Conservation (phyloP, 1,284 basidiomycete species). For the Heterobasidion annosum region DNA sequence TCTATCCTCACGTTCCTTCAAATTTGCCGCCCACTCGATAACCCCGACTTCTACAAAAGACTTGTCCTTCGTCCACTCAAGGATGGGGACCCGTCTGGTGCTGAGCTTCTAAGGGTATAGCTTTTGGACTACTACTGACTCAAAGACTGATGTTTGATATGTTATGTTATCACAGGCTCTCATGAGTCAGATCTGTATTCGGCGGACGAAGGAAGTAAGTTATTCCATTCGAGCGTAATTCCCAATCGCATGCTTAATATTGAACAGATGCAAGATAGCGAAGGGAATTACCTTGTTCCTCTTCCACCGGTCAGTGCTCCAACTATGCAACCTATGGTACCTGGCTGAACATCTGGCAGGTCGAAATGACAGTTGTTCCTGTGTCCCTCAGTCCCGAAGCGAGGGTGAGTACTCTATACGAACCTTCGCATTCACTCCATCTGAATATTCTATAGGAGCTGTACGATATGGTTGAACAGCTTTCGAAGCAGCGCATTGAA, state of each 20-base stretch:
- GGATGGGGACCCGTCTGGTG: constrained; percentile 54
- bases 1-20: constrained; percentile 75
- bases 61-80: constrained; percentile 68
- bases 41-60: constrained; percentile 73
- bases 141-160: not conserved
- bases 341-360: constrained; percentile 25
- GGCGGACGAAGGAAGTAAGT: constrained; percentile 75
- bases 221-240: constrained; percentile 4
- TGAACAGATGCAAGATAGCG: constrained; percentile 68
- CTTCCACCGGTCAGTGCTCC: constrained; percentile 56
- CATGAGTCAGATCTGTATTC: constrained; percentile 78
- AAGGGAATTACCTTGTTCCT: constrained; percentile 64
- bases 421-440: not conserved
- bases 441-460: constrained; percentile 32
- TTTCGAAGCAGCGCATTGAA: constrained; percentile 56
- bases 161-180: constrained; percentile 44
- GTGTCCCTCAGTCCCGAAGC: constrained; percentile 65
- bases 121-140: not conserved
- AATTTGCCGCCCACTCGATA: constrained; percentile 76
- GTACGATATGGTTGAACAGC: constrained; percentile 68
- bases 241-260: constrained; percentile 4
- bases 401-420: constrained; percentile 33
- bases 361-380: constrained; percentile 62
- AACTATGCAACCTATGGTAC: not conserved
- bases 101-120: constrained; percentile 61